phyloP scores from a whole-genome alignment of 2,329 filamentous ascomycete species.

The Pseudonectria foliicola region DNA sequence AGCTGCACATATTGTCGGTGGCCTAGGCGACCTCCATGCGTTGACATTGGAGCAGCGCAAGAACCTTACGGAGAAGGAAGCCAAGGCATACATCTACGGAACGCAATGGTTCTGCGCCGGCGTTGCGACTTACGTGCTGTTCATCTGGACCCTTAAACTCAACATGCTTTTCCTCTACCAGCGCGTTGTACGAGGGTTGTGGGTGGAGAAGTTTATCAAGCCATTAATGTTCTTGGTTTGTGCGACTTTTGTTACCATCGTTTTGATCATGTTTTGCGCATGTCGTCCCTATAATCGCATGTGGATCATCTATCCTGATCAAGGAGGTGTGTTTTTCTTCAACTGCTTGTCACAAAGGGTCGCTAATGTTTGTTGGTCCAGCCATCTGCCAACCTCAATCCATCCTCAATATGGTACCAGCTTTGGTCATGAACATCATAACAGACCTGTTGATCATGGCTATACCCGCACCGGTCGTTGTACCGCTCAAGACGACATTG shows the following conservation, averaged over 20 bases:
- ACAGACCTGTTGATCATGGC: slow-evolving; percentile 27
- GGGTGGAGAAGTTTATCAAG: slow-evolving; percentile 27
- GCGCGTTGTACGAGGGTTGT: slow-evolving; percentile 26
- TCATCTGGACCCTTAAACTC: slow-evolving; percentile 31
- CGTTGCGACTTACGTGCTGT: slow-evolving; percentile 10
- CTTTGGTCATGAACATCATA: slow-evolving; percentile 25
- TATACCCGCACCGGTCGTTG: slow-evolving; percentile 25
- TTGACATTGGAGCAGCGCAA: slow-evolving; percentile 5
- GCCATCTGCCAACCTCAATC: slow-evolving; percentile 25
- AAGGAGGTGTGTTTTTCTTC: slow-evolving; percentile 22
- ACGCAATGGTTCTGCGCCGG: slow-evolving; percentile 14
- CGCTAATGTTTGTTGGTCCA: not conserved
- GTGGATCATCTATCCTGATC: slow-evolving; percentile 29
- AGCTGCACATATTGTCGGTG: slow-evolving; percentile 10
- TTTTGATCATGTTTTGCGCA: slow-evolving; percentile 18
- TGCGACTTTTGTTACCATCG: slow-evolving; percentile 17
- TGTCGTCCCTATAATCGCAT: slow-evolving; percentile 27
- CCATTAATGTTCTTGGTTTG: slow-evolving; percentile 25
- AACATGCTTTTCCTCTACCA: slow-evolving; percentile 33
- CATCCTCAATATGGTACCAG: slow-evolving; percentile 22
- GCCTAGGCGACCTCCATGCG: slow-evolving; percentile 7
- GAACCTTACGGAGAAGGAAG: slow-evolving; percentile 2
- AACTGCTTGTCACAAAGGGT: not conserved
- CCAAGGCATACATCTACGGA: slow-evolving; percentile 6
- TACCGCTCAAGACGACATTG: slow-evolving; percentile 17